Evolutionary conservation across 179 eudicot genomes (phyloP).

Genomic region (Amaranthus tricolor): DNA sequence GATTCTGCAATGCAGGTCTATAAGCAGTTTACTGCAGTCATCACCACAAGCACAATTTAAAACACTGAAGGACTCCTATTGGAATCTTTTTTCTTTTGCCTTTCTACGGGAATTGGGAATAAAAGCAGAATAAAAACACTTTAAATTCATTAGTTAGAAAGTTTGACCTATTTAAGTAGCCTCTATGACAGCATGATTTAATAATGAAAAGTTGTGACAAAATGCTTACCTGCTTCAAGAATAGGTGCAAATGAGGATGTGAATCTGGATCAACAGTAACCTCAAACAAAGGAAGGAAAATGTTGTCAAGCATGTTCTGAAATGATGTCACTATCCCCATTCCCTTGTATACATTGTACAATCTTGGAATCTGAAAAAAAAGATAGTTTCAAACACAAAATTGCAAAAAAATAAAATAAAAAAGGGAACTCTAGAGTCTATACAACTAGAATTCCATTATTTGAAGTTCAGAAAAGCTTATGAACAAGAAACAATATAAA

Average conservation of each 20-base stretch:
- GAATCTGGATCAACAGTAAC: constrained; percentile 95
- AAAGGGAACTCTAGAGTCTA: background rate
- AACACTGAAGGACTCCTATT: background rate
- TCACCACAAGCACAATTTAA: background rate
- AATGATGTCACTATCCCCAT: constrained; percentile 99
- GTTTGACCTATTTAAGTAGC: background rate
- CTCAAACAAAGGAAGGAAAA: constrained; percentile 96
- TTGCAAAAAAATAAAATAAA: background rate
- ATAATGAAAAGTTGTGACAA: background rate
- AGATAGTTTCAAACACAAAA: constrained; percentile 8
- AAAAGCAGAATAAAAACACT: background rate
- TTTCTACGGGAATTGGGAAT: background rate
- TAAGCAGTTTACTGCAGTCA: background rate
- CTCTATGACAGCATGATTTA: background rate
- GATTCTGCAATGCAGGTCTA: no score
- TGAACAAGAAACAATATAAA: background rate
- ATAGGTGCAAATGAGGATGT: constrained; percentile 94
- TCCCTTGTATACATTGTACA: constrained; percentile 96
- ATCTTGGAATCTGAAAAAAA: constrained; percentile 78
- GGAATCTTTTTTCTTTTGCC: background rate
- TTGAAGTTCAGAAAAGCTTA: background rate
- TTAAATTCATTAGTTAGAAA: background rate
- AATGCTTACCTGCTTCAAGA: constrained; percentile 81
- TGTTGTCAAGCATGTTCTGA: constrained; percentile 95
- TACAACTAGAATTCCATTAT: background rate